Percentiles rank a stretch among this genome's conserved stretches.
Evolutionary conservation across 2,329 filamentous ascomycete species (phyloP).

Genomic region (Furcasterigmium sp.): DNA sequence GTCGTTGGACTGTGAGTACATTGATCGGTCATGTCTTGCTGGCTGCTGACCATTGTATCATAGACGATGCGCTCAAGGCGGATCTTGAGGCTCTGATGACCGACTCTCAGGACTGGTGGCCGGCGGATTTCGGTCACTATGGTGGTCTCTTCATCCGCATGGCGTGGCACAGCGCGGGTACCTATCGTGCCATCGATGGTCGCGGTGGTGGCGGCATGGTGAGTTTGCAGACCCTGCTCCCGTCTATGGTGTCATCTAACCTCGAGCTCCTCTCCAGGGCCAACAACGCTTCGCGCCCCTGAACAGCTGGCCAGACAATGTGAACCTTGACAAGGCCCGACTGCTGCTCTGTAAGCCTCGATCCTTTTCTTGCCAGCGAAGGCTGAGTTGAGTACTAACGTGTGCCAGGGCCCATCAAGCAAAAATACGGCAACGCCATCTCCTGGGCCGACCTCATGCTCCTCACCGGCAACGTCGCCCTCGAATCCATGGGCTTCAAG

Average conservation of each 20-base stretch:
- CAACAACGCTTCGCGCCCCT: constrained; percentile 78
- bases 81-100: constrained; percentile 69
- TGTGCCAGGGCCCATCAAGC: constrained; percentile 58
- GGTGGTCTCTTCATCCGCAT: constrained; percentile 75
- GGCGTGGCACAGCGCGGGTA: constrained; percentile 77
- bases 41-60: background rate
- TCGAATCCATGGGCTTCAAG: constrained; percentile 72
- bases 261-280: constrained; percentile 30
- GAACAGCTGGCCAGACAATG: constrained; percentile 80
- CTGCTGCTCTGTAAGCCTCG: constrained; percentile 50
- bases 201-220: constrained; percentile 65
- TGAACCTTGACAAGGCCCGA: constrained; percentile 73
- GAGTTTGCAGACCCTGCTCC: too few species aligned
- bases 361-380: background rate
- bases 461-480: constrained; percentile 69
- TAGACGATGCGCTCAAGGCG: constrained; percentile 56
- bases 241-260: too few species aligned
- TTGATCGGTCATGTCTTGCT: background rate
- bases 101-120: constrained; percentile 77
- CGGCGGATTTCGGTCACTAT: constrained; percentile 77
- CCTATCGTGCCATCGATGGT: constrained; percentile 70
- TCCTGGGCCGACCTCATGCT: constrained; percentile 73
- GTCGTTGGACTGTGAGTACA: constrained; percentile 56
- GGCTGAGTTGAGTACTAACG: too few species aligned
- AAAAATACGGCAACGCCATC: constrained; percentile 79